These are phyloP conservation scores for Ceratobasidium sp. DNA, from an alignment of 1,284 basidiomycete genomes.

Conservation along the genomic window DNA sequence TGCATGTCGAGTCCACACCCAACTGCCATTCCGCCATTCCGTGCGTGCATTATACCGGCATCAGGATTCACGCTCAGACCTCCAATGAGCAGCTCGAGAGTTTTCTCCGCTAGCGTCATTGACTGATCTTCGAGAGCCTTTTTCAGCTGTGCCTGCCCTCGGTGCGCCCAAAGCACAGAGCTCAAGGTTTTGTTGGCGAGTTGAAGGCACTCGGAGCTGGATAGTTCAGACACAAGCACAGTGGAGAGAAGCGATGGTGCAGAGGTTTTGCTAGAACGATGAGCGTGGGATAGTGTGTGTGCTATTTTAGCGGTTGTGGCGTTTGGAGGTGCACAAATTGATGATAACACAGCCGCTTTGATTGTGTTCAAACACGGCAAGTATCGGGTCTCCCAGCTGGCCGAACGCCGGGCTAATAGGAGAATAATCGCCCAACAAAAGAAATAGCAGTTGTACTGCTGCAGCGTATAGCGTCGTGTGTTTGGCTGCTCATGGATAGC, in stretches of 20 bases:
- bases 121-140: background rate
- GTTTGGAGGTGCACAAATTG: background rate
- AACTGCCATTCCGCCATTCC: too few relatives aligned
- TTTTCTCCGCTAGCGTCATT: background rate
- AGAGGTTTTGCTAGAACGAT: background rate
- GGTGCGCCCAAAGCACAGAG: background rate
- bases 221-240: background rate
- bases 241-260: background rate
- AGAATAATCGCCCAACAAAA: conserved; percentile 10
- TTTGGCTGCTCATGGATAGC: background rate
- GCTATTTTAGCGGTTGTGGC: background rate
- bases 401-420: background rate
- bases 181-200: background rate
- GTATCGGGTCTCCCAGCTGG: background rate
- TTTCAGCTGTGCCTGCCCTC: background rate
- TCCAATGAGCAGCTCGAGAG: background rate
- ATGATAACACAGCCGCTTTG: background rate
- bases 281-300: background rate
- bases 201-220: background rate
- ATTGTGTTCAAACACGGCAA: background rate
- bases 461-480: background rate
- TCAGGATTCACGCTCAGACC: background rate
- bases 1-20: too few relatives aligned
- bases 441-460: conserved; percentile 24
- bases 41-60: too few relatives aligned